phyloP scores from a whole-genome alignment of 2,329 filamentous ascomycete genomes.

The Pseudogymnoascus verrucosus region DNA sequence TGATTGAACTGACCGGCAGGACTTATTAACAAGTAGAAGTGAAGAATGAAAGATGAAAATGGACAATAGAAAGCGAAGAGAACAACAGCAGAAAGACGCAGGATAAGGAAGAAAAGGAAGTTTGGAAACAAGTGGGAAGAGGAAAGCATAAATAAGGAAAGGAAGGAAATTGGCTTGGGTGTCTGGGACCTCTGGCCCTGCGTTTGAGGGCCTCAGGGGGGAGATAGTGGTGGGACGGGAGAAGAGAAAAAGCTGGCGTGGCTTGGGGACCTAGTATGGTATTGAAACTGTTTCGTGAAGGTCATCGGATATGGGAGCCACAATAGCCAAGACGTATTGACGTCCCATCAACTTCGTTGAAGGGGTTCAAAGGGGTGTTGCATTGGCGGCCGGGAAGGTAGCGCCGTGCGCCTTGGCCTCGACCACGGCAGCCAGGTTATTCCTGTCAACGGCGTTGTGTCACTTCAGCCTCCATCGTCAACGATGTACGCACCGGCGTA shows the following conservation, averaged over 20 bases:
- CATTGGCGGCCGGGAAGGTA: neutral
- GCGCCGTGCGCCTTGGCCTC: neutral
- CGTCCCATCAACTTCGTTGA: neutral
- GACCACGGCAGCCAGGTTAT: neutral
- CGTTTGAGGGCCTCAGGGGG: neutral
- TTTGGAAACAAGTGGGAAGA: constrained; percentile 9
- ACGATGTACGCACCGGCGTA: neutral
- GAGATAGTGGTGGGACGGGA: neutral
- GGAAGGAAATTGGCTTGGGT: neutral
- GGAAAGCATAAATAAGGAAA: constrained; percentile 11
- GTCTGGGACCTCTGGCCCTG: constrained; percentile 2
- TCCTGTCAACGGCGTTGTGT: neutral
- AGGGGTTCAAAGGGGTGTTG: neutral
- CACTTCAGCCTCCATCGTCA: neutral
- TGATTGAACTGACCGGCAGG: constrained; percentile 11
- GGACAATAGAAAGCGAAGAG: constrained; percentile 9
- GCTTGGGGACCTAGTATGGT: constrained; percentile 3
- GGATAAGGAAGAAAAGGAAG: constrained; percentile 7
- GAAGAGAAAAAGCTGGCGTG: constrained; percentile 1
- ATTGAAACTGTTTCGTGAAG: constrained; percentile 9
- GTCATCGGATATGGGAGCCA: neutral
- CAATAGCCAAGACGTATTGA: neutral
- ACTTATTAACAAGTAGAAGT: constrained; percentile 10
- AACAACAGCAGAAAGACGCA: constrained; percentile 2
- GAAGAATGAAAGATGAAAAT: constrained; percentile 9